Conservation (phyloP, 2,329 filamentous ascomycete species). For the Colletotrichum brevisporum region DNA sequence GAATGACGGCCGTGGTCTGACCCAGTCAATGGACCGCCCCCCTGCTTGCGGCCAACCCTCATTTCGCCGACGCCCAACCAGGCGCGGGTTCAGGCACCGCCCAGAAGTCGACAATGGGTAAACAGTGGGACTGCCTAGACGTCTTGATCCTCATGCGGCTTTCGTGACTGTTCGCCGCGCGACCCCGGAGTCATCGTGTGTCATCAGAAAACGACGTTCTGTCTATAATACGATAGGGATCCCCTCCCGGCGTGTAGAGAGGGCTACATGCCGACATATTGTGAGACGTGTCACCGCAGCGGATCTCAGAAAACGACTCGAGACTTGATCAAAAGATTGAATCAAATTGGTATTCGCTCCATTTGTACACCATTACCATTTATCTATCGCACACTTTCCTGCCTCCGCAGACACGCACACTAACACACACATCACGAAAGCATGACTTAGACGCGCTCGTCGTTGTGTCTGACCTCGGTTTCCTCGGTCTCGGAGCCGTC, state of each 20-base stretch:
- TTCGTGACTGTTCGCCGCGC: constrained; percentile 10
- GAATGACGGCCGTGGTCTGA: no score
- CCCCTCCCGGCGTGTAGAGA: background rate
- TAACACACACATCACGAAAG: background rate
- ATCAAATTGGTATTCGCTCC: constrained; percentile 26
- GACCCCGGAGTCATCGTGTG: constrained; percentile 12
- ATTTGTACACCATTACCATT: background rate
- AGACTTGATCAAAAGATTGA: background rate
- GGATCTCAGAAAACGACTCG: no score
- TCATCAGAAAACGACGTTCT: background rate
- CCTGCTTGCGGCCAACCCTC: background rate
- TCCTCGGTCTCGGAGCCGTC: constrained; percentile 30
- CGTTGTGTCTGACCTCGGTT: constrained; percentile 27
- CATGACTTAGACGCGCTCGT: constrained; percentile 26
- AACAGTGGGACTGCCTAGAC: background rate
- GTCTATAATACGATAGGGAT: background rate
- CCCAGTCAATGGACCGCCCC: no score
- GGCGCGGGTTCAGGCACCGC: no score
- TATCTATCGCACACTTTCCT: background rate
- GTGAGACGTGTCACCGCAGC: background rate
- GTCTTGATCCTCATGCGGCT: background rate
- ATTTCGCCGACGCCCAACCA: constrained; percentile 1
- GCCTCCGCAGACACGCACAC: background rate
- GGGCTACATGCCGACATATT: background rate
- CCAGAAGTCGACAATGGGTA: background rate